Base-by-base conservation (phyloP, 768 basidiomycete genomes). In the Daedaleopsis sinensis region DNA sequence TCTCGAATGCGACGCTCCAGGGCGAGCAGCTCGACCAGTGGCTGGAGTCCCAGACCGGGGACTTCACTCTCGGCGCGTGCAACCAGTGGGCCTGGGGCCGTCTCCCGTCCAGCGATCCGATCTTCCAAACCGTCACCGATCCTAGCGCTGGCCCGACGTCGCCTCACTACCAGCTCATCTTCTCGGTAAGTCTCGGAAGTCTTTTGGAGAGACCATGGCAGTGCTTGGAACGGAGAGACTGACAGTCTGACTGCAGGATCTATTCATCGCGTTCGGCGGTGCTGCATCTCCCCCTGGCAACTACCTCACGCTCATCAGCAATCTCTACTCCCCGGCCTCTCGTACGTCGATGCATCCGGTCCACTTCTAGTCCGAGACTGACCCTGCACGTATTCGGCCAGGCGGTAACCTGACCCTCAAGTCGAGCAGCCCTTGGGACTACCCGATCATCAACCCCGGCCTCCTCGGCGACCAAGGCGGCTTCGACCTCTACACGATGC, bases 341-440 rank as follows among this genome's bases (percentile, higher is more conserved):
- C 46, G 57, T 58, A 58, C 4, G 47, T 23, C 13, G 12, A 23
- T 11, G 10, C 3, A n/a, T 19, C 15, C 2, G 13, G 12, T 24
- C 6, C n/a, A 10, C 21, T 56, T 16, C n/a, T n/a, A n/a, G n/a
- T 32, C 18, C 18, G 35, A 13, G 7, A 9, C 27, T 52, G 24
- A 36, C 15, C 21, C 6, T 19, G 2, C 11, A 36, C n/a, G 7
- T n/a, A 21, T n/a, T 35, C 13, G 7, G 18, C 16, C 24, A 56
- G 55, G 55, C n/a, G 66, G 66, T 27, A 47, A 27, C 39, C 18
- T 59, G 7, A 59, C 58, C 11, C 52, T 81, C 64, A 77, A 72
- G 55, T 76, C 76, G 9, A 74, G 73, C 11, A 69, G 74, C 62
- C 72, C 79, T 9, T 82, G 82, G 70, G 73, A 75, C 49, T 57